These are phyloP conservation scores for Trametes maxima DNA, from an alignment of 768 basidiomycete species.

Conservation along the genomic window DNA sequence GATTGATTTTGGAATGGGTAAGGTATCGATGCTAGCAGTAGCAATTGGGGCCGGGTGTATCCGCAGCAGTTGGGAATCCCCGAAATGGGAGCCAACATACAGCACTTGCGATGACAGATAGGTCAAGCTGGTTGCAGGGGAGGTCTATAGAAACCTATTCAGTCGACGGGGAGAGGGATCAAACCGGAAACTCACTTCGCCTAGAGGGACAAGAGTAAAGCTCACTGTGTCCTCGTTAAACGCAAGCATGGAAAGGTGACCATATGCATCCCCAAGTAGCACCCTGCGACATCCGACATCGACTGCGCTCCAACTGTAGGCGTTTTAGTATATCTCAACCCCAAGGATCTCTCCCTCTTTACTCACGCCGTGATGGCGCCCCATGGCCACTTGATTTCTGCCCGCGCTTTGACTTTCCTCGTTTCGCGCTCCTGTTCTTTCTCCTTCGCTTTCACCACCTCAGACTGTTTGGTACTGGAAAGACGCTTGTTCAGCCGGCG, in stretches of 20 bases:
- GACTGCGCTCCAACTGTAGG: slow-evolving; percentile 53
- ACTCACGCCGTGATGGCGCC: slow-evolving; percentile 69
- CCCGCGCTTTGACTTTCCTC: slow-evolving; percentile 56
- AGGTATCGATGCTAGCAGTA: slow-evolving; percentile 42
- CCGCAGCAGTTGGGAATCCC: slow-evolving; percentile 76
- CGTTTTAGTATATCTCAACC: neutral
- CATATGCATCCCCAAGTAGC: slow-evolving; percentile 71
- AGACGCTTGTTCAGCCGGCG: slow-evolving; percentile 55
- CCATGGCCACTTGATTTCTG: slow-evolving; percentile 75
- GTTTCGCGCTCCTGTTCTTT: slow-evolving; percentile 61
- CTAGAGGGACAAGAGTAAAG: slow-evolving; percentile 64
- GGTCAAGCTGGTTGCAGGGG: slow-evolving; percentile 69
- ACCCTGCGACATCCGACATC: slow-evolving; percentile 50
- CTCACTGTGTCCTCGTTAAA: slow-evolving; percentile 48
- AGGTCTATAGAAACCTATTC: slow-evolving; percentile 48
- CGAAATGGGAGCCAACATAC: slow-evolving; percentile 81
- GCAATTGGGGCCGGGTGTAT: slow-evolving; percentile 52
- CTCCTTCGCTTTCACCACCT: slow-evolving; percentile 48
- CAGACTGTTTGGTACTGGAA: slow-evolving; percentile 45
- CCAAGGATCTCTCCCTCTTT: too few relatives aligned
- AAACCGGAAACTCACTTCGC: slow-evolving; percentile 51
- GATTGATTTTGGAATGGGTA: slow-evolving; percentile 55
- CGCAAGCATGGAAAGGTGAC: slow-evolving; percentile 68
- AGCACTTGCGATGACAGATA: slow-evolving; percentile 71
- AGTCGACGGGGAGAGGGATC: neutral